phyloP scores from a whole-genome alignment of 441 rosid species.

The Kokia cookei region DNA sequence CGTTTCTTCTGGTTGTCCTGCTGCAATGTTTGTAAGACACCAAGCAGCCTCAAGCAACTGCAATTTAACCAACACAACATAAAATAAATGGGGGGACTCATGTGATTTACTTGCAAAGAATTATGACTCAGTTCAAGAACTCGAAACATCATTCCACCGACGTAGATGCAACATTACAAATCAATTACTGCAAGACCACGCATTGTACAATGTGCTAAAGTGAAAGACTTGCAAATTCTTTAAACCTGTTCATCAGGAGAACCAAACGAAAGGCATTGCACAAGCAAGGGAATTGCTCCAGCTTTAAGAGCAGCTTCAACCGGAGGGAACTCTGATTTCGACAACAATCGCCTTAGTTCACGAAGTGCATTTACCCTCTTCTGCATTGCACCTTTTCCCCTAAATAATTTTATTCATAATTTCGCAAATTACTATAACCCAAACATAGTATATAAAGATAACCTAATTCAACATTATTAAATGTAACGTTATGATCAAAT shows the following conservation, averaged over 20 bases:
- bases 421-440: background rate
- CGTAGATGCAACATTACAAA: background rate
- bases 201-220: background rate
- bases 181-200: background rate
- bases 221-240: background rate
- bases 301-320: conserved; percentile 67
- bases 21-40: conserved; percentile 97
- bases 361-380: conserved; percentile 78
- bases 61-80: conserved; percentile 6
- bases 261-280: conserved; percentile 88
- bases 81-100: background rate
- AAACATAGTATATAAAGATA: background rate
- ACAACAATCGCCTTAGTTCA: conserved; percentile 76
- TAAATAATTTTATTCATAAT: background rate
- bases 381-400: conserved; percentile 92
- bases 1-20: conserved; percentile 91
- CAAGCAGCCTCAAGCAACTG: conserved; percentile 98
- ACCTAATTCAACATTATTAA: background rate
- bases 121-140: background rate
- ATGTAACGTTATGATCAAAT: background rate
- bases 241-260: conserved; percentile 86
- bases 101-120: background rate
- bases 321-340: conserved; percentile 81
- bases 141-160: background rate
- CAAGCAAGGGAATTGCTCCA: conserved; percentile 82